Base-by-base conservation (phyloP, 164 flowering plant genomes). In the Annona squamosa region DNA sequence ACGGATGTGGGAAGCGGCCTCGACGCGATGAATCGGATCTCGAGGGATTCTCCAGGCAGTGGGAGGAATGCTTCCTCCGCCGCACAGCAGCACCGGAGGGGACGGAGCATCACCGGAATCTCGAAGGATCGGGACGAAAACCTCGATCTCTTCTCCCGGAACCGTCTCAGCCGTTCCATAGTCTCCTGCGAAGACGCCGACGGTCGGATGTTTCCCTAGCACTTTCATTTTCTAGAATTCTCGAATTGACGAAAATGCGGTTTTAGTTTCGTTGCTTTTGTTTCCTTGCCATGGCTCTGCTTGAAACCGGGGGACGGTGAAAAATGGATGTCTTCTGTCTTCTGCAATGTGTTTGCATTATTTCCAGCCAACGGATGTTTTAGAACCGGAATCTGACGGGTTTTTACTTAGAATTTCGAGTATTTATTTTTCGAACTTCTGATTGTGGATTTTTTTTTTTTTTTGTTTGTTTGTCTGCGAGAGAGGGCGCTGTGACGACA, bases 101-200 rank as follows among this genome's bases (percentile, higher is more conserved):
- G 89, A 43, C 81, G 77, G 18, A 88, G 89, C 69, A 70, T 80
- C 74, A 84, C 71, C 46, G 80, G 77, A 13, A 37, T 63, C 75
- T 62, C 79, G 9, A 76, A 46, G 13, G 85, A 81, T 57, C 59
- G 85, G 48, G 91, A 86, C 59, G 87, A 87, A 72, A 86, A 84
- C 68, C 75, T 93, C 79, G 89, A 91, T 84, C 97, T 91, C 86
- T 93, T 90, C 88, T 87, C 94, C 73, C 79, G 76, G 66, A 85
- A 82, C 63, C 93, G 91, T 72, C 85, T 86, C 71, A 79, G 75
- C 59, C 84, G 85, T 77, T 83, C 91, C 59, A 67, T 85, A 3
- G 77, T 85, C 4, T 81, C 90, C 16, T 80, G 89, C 76, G 90
- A 89, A 64, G 90, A 88, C 44, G 84, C 91, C 6, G 87, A 87